Conservation (phyloP, 257 asterid species). For the Solanum megistacrolobum region DNA sequence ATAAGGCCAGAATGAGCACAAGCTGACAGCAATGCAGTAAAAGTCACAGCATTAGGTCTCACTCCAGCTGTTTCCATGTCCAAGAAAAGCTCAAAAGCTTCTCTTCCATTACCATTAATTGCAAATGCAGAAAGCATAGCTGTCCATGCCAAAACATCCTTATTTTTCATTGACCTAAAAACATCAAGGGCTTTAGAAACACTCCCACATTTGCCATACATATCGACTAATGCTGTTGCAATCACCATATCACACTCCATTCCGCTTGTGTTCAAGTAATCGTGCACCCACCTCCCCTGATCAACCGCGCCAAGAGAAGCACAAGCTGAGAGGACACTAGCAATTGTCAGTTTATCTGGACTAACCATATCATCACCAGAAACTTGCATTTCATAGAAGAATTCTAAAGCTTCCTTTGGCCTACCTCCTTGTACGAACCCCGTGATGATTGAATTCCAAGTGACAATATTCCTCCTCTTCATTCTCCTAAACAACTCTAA, state of each 20-base stretch:
- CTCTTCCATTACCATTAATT: slow-evolving; percentile 46
- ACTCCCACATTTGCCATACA: slow-evolving; percentile 77
- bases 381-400: slow-evolving; percentile 58
- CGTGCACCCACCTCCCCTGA: slow-evolving; percentile 68
- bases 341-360: slow-evolving; percentile 70
- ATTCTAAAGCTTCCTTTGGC: slow-evolving; percentile 52
- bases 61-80: slow-evolving; percentile 50
- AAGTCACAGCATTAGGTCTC: slow-evolving; percentile 62
- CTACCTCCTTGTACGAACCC: slow-evolving; percentile 76
- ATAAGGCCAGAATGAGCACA: slow-evolving; percentile 68
- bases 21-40: slow-evolving; percentile 46
- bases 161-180: slow-evolving; percentile 39
- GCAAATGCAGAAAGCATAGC: slow-evolving; percentile 67
- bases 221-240: slow-evolving; percentile 70
- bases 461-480: slow-evolving; percentile 42
- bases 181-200: slow-evolving; percentile 44
- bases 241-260: slow-evolving; percentile 66
- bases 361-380: slow-evolving; percentile 12
- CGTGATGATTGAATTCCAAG: slow-evolving; percentile 80
- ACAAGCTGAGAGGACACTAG: slow-evolving; percentile 66
- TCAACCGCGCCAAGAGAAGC: slow-evolving; percentile 75
- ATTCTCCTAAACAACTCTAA: slow-evolving; percentile 40
- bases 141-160: slow-evolving; percentile 77
- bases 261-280: slow-evolving; percentile 40
- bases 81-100: slow-evolving; percentile 42